These are phyloP conservation scores for Fusarium miscanthi DNA, from an alignment of 2,329 filamentous ascomycete genomes.

Conservation along the genomic window DNA sequence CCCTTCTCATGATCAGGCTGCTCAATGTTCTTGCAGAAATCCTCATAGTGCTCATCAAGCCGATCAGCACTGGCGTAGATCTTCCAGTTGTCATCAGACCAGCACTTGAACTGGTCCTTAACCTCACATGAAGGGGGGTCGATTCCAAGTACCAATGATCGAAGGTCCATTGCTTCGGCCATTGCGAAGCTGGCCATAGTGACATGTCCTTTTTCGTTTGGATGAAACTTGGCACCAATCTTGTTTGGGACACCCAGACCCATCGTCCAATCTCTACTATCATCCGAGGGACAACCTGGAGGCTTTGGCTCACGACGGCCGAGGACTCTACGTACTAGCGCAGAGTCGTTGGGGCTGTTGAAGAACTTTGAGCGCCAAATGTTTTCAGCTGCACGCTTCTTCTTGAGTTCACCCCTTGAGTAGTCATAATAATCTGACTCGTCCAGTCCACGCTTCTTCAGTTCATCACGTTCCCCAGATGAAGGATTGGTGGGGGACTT, in stretches of 20 bases:
- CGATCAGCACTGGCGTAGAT: not conserved
- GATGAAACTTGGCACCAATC: not conserved
- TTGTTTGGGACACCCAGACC: not conserved
- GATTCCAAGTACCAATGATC: fast-evolving
- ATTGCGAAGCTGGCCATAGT: not conserved
- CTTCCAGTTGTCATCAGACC: not conserved
- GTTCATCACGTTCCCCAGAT: fast-evolving
- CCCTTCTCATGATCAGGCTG: not conserved
- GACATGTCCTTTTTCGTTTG: not conserved
- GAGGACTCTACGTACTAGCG: not conserved
- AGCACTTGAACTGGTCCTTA: slow-evolving; percentile 7
- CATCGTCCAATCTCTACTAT: not conserved
- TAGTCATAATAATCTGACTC: fast-evolving
- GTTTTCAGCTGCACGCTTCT: not conserved
- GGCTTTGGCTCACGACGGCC: not conserved
- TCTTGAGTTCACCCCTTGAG: fast-evolving
- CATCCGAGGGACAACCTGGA: not conserved
- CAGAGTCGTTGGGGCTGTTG: not conserved
- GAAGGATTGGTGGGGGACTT: not conserved
- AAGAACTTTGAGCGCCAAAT: not conserved
- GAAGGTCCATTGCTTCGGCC: not conserved
- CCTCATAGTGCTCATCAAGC: not conserved
- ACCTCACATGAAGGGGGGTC: not conserved
- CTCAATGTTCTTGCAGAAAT: not conserved
- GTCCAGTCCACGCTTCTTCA: fast-evolving